Evolutionary conservation across 1,139 yeast genomes (phyloP), one percentile per base, ranked within the genome.

Genomic region (Pneumocystis oryctolagi): DNA sequence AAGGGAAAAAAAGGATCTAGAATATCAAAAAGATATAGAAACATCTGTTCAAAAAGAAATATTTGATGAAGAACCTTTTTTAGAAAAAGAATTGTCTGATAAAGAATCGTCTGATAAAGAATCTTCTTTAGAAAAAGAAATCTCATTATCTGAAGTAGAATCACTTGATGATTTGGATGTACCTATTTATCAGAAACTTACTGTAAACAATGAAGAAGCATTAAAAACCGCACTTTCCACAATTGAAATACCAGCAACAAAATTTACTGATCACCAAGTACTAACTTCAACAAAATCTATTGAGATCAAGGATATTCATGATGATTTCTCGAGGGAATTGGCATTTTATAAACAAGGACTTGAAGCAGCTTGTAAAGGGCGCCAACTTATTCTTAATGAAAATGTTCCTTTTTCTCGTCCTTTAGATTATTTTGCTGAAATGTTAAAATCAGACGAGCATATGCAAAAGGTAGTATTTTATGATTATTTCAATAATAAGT

Each of bases 371-470:
- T 76, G 80, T 65, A 81, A 80, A 70, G 96, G 89, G 47, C 84
- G 92, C 72, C 76, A 80, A 62, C 80, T 81, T 61, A 79, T 90
- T 62, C 55, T 57, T 47, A 66, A 67, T 61, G 73, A 79, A 64
- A 71, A 71, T 3, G 84, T 89, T 31, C 92, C 97, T 65, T 92
- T 92, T 74, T 80, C 95, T 55, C 83, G 99, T 74, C 99, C 99
- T 35, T 77, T 83, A 70, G 99, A 92, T 74, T 92, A 88, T 74
- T 92, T 92, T 76, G 99, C 99, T 12, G 99, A 92, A 76, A 92
- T 92, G 99, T 88, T 89, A 67, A 92, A 92, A 78, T 85, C 90
- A 66, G 99, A 92, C 74, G 97, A 89, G 74, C 99, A 92, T 75
- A 92, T 92, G 99, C 97, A 89, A 72, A 88, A 84, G 75, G 61